A percentile compares a stretch with the other conserved stretches of the same genome.
phyloP scores from a whole-genome alignment of 768 basidiomycete genomes.

The Epithele typhae region DNA sequence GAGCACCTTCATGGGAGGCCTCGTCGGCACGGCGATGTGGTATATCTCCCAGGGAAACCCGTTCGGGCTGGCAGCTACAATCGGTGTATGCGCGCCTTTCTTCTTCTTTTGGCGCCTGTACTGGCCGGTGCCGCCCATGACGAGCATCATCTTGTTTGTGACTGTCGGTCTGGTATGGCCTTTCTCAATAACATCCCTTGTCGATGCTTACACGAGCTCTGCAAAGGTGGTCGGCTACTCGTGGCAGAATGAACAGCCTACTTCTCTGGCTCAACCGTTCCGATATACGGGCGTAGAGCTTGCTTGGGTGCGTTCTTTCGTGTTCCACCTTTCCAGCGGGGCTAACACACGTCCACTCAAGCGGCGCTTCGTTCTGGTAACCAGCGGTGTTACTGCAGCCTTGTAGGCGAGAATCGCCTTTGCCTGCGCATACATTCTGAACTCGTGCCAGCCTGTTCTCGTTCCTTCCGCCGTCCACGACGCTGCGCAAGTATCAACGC shows the following conservation, averaged over 20 bases:
- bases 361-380: constrained; percentile 68
- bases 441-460: constrained; percentile 50
- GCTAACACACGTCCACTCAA: constrained; percentile 20
- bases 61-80: constrained; percentile 67
- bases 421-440: too few relatives aligned
- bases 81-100: constrained; percentile 66
- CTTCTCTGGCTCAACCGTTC: constrained; percentile 37
- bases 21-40: constrained; percentile 67
- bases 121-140: constrained; percentile 70
- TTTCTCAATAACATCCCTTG: not conserved
- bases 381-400: constrained; percentile 69
- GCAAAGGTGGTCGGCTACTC: constrained; percentile 75
- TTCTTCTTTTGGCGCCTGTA: constrained; percentile 70
- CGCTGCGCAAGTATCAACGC: constrained; percentile 72
- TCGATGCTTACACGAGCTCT: too few relatives aligned
- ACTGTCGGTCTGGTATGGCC: constrained; percentile 55
- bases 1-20: constrained; percentile 62
- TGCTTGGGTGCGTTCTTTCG: constrained; percentile 55
- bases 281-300: constrained; percentile 60
- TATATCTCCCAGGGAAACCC: constrained; percentile 68
- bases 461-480: constrained; percentile 69
- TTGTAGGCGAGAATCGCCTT: constrained; percentile 41
- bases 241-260: constrained; percentile 52
- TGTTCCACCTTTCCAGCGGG: not conserved
- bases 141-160: constrained; percentile 64